Evolutionary conservation across 2,329 filamentous ascomycete genomes (phyloP).

Genomic region (Mycosphaerella sp.): DNA sequence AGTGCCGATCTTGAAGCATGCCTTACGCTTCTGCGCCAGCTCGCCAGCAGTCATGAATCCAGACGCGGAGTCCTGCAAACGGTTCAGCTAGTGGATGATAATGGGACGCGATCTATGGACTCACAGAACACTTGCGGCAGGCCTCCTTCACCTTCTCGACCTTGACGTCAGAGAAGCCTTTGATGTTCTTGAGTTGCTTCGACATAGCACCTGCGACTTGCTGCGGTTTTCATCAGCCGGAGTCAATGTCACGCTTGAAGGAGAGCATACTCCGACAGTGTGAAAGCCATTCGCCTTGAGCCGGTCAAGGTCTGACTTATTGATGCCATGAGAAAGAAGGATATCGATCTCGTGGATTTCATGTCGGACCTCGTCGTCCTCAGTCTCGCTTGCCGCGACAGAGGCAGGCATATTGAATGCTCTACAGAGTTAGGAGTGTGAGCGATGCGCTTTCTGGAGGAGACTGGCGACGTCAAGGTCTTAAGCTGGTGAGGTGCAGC

Average conservation of each 20-base stretch:
- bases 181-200: constrained; percentile 58
- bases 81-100: constrained; percentile 11
- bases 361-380: constrained; percentile 36
- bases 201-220: constrained; percentile 56
- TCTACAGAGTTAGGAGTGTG: background rate
- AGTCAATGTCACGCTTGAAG: background rate
- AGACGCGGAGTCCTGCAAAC: constrained; percentile 48
- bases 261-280: constrained; percentile 52
- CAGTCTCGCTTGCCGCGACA: constrained; percentile 49
- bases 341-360: constrained; percentile 62
- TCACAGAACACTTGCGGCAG: constrained; percentile 54
- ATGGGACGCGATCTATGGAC: constrained; percentile 9
- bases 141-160: constrained; percentile 67
- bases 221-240: constrained; percentile 33
- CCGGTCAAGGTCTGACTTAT: constrained; percentile 59
- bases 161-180: constrained; percentile 64
- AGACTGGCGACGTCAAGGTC: no score
- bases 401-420: constrained; percentile 46
- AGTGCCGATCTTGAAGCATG: constrained; percentile 60
- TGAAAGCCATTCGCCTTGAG: constrained; percentile 57
- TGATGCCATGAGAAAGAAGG: constrained; percentile 61
- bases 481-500: background rate
- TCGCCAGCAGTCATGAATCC: constrained; percentile 63
- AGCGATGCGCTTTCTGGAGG: no score
- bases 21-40: constrained; percentile 56